phyloP scores from a whole-genome alignment of 2,329 filamentous ascomycete species.

The Fusarium sp. region DNA sequence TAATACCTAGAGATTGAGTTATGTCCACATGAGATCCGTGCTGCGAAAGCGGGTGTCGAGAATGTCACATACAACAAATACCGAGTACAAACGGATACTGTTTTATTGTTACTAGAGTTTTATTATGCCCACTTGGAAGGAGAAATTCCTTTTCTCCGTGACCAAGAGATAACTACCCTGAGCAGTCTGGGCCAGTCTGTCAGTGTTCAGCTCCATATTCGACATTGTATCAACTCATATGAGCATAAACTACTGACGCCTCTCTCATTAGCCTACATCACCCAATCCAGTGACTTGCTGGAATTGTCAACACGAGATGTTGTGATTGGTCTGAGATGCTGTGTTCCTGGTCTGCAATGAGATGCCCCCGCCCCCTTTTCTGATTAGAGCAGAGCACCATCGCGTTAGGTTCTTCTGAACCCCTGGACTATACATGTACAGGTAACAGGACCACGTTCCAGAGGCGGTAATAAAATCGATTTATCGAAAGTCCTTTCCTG shows the following conservation, averaged over 20 bases:
- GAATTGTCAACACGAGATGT: slow-evolving; percentile 1
- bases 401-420: background rate
- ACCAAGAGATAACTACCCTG: background rate
- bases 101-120: background rate
- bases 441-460: slow-evolving; percentile 8
- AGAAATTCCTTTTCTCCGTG: background rate
- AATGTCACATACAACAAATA: slow-evolving; percentile 3
- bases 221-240: background rate
- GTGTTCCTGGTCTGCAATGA: background rate
- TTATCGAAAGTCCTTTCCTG: background rate
- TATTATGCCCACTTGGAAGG: background rate
- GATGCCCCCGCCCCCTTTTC: slow-evolving; percentile 24
- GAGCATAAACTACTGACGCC: background rate
- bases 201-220: background rate
- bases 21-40: slow-evolving; percentile 19
- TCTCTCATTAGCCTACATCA: slow-evolving; percentile 5
- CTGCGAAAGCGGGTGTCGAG: slow-evolving; percentile 9
- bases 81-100: background rate
- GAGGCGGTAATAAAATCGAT: background rate
- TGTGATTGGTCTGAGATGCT: slow-evolving; percentile 13
- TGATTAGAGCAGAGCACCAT: background rate
- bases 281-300: slow-evolving; percentile 19
- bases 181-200: background rate
- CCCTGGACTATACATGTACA: slow-evolving; percentile 4
- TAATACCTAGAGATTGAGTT: slow-evolving; percentile 22